Percentiles rank a stretch among this genome's conserved stretches.
Evolutionary conservation across 2,329 filamentous ascomycete species (phyloP).

Genomic region (Truncatella angustata): DNA sequence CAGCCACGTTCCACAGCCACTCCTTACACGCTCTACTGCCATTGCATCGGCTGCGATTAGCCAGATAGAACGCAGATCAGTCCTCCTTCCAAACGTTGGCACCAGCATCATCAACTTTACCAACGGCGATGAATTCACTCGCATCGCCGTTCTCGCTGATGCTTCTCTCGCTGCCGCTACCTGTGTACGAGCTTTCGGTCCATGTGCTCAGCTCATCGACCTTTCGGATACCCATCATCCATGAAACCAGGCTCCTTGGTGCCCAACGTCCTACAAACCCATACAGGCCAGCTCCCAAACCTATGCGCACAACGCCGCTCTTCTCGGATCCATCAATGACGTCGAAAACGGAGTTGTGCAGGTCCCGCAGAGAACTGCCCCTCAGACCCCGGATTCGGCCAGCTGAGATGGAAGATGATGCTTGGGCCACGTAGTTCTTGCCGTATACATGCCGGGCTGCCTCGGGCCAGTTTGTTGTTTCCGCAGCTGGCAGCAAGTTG

Average conservation of each 20-base stretch:
- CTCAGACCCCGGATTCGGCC: slow-evolving; percentile 58
- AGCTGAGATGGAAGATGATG: slow-evolving; percentile 53
- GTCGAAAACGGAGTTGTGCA: slow-evolving; percentile 89
- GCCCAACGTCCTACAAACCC: slow-evolving; percentile 80
- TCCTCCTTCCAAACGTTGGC: slow-evolving; percentile 47
- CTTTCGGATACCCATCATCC: slow-evolving; percentile 83
- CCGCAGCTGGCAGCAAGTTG: slow-evolving; percentile 42
- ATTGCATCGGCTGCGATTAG: too few relatives aligned
- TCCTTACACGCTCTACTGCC: too few relatives aligned
- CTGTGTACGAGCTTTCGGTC: slow-evolving; percentile 41
- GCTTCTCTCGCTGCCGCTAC: slow-evolving; percentile 32
- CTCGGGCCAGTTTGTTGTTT: slow-evolving; percentile 64
- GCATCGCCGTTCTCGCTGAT: slow-evolving; percentile 31
- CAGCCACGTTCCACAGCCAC: not conserved
- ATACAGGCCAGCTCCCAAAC: slow-evolving; percentile 81
- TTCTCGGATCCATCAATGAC: slow-evolving; percentile 69
- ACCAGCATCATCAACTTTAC: slow-evolving; percentile 38
- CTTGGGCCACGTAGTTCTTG: slow-evolving; percentile 58
- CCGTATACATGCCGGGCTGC: slow-evolving; percentile 60
- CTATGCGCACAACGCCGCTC: slow-evolving; percentile 69
- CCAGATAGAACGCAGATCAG: too few relatives aligned
- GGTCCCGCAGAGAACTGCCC: slow-evolving; percentile 71
- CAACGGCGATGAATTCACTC: slow-evolving; percentile 51
- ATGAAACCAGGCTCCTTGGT: slow-evolving; percentile 75
- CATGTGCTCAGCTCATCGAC: slow-evolving; percentile 57